Evolutionary conservation across 768 basidiomycete species (phyloP).

Genomic region (Lactarius tabidus): DNA sequence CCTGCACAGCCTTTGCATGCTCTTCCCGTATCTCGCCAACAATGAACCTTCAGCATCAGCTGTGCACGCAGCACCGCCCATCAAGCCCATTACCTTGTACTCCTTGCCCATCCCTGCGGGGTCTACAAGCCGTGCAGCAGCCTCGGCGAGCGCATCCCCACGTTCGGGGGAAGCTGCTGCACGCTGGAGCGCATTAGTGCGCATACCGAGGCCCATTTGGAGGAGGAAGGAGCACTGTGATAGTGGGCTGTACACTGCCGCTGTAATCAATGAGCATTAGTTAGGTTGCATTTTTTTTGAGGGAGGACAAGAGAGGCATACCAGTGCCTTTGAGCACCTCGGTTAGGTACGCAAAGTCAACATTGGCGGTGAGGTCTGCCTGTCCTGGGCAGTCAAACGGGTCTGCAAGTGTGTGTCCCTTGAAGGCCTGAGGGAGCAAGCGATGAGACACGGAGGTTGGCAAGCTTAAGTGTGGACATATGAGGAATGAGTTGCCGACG

Average conservation of each 20-base stretch:
- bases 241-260: slow-evolving; percentile 59
- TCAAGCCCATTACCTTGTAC: slow-evolving; percentile 75
- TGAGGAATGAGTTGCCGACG: slow-evolving; percentile 75
- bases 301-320: slow-evolving; percentile 33
- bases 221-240: slow-evolving; percentile 73
- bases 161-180: slow-evolving; percentile 48
- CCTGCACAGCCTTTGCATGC: no score
- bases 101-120: slow-evolving; percentile 79
- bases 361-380: slow-evolving; percentile 93
- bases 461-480: slow-evolving; percentile 39
- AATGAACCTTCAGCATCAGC: slow-evolving; percentile 9
- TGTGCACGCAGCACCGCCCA: slow-evolving; percentile 19
- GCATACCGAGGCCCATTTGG: slow-evolving; percentile 68
- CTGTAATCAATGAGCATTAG: slow-evolving; percentile 31
- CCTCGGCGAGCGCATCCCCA: slow-evolving; percentile 49
- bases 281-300: background rate
- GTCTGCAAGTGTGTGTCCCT: slow-evolving; percentile 78
- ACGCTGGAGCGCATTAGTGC: slow-evolving; percentile 59
- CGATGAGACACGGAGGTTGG: background rate
- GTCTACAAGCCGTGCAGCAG: slow-evolving; percentile 70
- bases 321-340: slow-evolving; percentile 70
- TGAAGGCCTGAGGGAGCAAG: slow-evolving; percentile 66
- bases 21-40: slow-evolving; percentile 4
- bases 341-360: slow-evolving; percentile 86
- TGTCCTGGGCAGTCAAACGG: slow-evolving; percentile 82